phyloP scores from a whole-genome alignment of 305 asterid genomes.

The Withania somnifera region DNA sequence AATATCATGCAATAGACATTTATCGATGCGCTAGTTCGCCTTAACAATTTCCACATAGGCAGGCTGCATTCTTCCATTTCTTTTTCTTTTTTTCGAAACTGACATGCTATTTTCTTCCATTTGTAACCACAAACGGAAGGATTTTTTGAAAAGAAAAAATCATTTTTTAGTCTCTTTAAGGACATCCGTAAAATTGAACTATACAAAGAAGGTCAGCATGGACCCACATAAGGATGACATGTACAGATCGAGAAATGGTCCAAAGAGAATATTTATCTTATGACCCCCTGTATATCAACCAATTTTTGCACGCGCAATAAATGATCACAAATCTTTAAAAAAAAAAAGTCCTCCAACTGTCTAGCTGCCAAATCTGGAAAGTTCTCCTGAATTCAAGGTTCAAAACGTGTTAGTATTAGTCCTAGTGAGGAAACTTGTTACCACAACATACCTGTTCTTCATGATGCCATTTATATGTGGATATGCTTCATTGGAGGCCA shows the following conservation, averaged over 20 bases:
- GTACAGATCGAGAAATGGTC: neutral
- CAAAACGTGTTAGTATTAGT: neutral
- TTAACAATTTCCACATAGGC: neutral
- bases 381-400: neutral
- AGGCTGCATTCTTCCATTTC: no score
- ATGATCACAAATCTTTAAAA: neutral
- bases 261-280: neutral
- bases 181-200: constrained; percentile 11
- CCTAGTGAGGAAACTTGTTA: neutral
- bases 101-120: neutral
- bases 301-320: neutral
- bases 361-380: neutral
- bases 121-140: neutral
- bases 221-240: constrained; percentile 18
- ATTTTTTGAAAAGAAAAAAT: neutral
- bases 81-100: no score
- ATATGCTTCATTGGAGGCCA: neutral
- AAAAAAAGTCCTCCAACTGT: neutral
- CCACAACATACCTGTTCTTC: neutral
- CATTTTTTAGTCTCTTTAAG: neutral
- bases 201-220: constrained; percentile 69
- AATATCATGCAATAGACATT: neutral
- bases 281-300: neutral
- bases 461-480: neutral
- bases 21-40: neutral